Evolutionary conservation across 1,284 basidiomycete species (phyloP).

Genomic region (Pseudozyma flocculosa): DNA sequence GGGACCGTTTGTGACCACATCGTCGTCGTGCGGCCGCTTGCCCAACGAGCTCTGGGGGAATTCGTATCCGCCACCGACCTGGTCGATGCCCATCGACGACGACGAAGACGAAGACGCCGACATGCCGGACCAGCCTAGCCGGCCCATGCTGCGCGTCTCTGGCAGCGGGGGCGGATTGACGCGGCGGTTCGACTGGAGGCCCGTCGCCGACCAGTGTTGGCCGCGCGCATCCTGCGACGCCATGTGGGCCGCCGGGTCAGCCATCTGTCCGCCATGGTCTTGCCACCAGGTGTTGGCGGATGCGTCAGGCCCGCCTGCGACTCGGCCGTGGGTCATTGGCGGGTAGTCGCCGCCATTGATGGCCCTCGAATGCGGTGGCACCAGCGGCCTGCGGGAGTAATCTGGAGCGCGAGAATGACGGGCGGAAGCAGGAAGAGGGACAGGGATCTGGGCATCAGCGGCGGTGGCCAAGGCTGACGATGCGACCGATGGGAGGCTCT

Average conservation of each 20-base stretch:
- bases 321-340: conserved; percentile 2
- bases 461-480: too few relatives aligned
- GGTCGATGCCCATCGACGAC: conserved; percentile 17
- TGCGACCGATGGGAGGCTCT: too few relatives aligned
- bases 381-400: background rate
- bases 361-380: background rate
- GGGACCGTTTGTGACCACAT: conserved; percentile 8
- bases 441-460: too few relatives aligned
- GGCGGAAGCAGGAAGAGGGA: too few relatives aligned
- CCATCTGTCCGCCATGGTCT: background rate
- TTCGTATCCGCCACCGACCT: conserved; percentile 26
- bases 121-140: conserved; percentile 17
- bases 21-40: conserved; percentile 33
- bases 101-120: background rate
- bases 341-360: conserved; percentile 4
- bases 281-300: conserved; percentile 3
- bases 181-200: conserved; percentile 1
- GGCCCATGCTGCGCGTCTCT: conserved; percentile 18
- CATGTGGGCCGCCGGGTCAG: background rate
- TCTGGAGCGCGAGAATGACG: too few relatives aligned
- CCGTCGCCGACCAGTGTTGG: background rate
- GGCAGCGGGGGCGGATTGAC: conserved; percentile 30
- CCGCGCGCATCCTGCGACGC: background rate
- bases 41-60: conserved; percentile 26
- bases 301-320: conserved; percentile 5